Evolutionary conservation across 345 rosid species (phyloP).

Genomic region (Euclidium syriacum): DNA sequence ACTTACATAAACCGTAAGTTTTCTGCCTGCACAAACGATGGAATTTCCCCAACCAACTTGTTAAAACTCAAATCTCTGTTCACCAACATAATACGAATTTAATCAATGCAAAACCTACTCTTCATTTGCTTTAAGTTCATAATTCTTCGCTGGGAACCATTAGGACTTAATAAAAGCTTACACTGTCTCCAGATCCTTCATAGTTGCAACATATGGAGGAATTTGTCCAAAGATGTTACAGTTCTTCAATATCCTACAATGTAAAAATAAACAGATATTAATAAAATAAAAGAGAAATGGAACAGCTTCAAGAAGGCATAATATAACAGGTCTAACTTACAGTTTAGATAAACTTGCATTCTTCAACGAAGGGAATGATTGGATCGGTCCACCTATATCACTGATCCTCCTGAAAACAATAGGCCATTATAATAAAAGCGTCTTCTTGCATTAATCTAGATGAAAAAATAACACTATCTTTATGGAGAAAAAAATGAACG

Average conservation of each 20-base stretch:
- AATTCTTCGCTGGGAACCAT: background rate
- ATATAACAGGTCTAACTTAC: slow-evolving; percentile 35
- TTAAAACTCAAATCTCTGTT: slow-evolving; percentile 67
- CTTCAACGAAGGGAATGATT: slow-evolving; percentile 39
- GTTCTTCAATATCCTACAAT: slow-evolving; percentile 40
- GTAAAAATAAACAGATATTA: background rate
- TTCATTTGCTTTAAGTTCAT: background rate
- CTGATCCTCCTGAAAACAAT: slow-evolving; percentile 49
- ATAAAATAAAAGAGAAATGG: background rate
- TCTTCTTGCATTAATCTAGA: background rate
- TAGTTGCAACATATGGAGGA: slow-evolving; percentile 33
- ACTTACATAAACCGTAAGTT: slow-evolving; percentile 45
- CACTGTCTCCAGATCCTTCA: slow-evolving; percentile 34
- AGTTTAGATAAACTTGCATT: slow-evolving; percentile 26
- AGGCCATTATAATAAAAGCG: background rate
- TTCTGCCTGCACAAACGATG: slow-evolving; percentile 31
- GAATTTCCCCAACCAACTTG: slow-evolving; percentile 46
- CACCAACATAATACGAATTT: slow-evolving; percentile 4
- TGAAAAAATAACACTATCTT: slow-evolving; percentile 2
- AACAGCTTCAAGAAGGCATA: slow-evolving; percentile 10
- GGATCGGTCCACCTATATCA: slow-evolving; percentile 45
- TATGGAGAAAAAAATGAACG: background rate
- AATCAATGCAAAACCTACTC: slow-evolving; percentile 2
- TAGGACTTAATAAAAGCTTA: slow-evolving; percentile 25
- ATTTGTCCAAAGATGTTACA: slow-evolving; percentile 40